A percentile compares a stretch with the other conserved stretches of the same genome.
phyloP scores from a whole-genome alignment of 345 rosid species.

The Passiflora organensis region DNA sequence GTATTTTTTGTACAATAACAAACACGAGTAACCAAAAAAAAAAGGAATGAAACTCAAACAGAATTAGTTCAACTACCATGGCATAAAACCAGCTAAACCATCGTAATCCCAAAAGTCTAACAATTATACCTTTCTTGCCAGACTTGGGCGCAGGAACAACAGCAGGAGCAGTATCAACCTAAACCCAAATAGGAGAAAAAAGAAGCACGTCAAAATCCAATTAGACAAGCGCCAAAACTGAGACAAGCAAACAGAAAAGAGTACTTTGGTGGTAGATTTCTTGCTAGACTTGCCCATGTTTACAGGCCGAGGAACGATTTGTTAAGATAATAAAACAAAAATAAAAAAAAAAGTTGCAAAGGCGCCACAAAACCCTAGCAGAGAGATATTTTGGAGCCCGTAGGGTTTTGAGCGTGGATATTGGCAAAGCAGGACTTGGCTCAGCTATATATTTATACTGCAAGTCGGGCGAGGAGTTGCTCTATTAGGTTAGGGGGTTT shows the following conservation, averaged over 20 bases:
- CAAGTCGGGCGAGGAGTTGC: not conserved
- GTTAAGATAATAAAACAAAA: no score
- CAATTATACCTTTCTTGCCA: constrained; percentile 14
- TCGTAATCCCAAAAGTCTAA: no score
- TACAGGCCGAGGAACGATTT: not conserved
- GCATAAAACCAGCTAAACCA: not conserved
- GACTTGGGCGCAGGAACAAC: constrained; percentile 6
- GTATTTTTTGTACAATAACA: no score
- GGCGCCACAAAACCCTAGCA: constrained; percentile 16
- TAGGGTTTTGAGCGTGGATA: constrained; percentile 16
- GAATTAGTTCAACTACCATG: not conserved
- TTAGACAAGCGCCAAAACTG: not conserved
- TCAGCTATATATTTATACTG: not conserved
- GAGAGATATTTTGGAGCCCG: constrained; percentile 1
- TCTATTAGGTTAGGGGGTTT: not conserved
- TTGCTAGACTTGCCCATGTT: constrained; percentile 19
- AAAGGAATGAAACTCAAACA: not conserved
- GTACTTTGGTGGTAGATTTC: constrained; percentile 18
- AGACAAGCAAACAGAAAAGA: not conserved
- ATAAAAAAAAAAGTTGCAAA: not conserved
- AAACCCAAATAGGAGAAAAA: not conserved
- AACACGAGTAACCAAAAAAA: not conserved
- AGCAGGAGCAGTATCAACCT: constrained; percentile 18
- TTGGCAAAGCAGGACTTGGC: no score
- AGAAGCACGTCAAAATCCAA: not conserved